Conservation (phyloP, 139 green algal species). For the Volvox reticuliferus region DNA sequence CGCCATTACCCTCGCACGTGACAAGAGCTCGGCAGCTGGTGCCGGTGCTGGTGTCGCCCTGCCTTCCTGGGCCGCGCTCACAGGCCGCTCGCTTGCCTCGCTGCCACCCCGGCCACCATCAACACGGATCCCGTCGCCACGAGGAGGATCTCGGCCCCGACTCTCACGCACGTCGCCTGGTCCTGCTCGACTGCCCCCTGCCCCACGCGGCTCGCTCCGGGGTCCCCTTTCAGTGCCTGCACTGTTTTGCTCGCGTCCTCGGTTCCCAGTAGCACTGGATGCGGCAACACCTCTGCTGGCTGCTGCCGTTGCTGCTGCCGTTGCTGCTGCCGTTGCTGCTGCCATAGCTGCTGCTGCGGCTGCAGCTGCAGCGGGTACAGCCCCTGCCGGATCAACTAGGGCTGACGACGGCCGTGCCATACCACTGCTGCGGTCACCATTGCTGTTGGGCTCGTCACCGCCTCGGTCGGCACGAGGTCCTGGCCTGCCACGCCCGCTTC, state of each 20-base stretch:
- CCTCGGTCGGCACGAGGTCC: neutral
- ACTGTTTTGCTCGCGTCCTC: too few species aligned
- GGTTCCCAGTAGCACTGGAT: too few species aligned
- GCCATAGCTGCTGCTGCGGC: neutral
- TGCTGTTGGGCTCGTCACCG: neutral
- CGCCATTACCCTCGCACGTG: neutral
- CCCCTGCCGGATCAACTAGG: neutral
- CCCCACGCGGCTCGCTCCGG: neutral
- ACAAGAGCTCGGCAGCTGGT: neutral
- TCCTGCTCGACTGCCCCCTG: neutral
- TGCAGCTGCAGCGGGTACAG: neutral
- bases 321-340: neutral
- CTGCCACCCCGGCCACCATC: neutral
- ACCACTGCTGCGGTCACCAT: neutral
- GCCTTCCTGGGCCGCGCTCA: neutral
- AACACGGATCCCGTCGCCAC: neutral
- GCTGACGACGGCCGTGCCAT: neutral
- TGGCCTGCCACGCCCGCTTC: neutral
- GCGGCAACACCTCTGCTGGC: too few species aligned
- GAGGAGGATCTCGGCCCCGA: neutral
- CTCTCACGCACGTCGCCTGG: too few species aligned
- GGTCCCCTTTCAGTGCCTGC: too few species aligned
- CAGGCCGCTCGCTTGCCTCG: neutral
- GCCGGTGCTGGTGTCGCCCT: too few species aligned
- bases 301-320: neutral